A percentile compares a stretch with the other conserved stretches of the same genome.
Evolutionary conservation across 1,284 basidiomycete species (phyloP).

Genomic region (Ceratobasidium sp.): DNA sequence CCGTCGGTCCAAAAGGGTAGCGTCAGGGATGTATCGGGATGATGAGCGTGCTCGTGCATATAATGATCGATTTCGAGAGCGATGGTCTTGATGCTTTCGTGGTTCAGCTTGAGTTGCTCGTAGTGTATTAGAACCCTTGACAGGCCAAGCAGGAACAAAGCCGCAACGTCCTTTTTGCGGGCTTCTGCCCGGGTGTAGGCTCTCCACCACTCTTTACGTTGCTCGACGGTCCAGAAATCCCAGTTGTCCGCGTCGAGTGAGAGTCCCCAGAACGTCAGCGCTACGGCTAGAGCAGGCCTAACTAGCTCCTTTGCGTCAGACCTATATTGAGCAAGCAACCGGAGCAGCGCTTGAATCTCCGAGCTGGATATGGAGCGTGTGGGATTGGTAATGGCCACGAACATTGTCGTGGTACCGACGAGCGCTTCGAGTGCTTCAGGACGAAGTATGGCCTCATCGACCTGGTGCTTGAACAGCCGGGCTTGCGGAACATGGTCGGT

Average conservation of each 20-base stretch:
- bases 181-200: neutral
- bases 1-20: neutral
- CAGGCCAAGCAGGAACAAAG: constrained; percentile 6
- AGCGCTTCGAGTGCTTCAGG: constrained; percentile 10
- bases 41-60: neutral
- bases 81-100: constrained; percentile 25
- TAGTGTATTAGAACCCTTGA: constrained; percentile 17
- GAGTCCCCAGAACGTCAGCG: constrained; percentile 19
- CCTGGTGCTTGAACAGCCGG: too few relatives aligned
- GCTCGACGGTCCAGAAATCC: constrained; percentile 5
- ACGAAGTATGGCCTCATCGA: neutral
- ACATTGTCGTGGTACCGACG: neutral
- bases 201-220: constrained; percentile 7
- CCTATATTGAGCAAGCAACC: neutral
- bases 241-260: constrained; percentile 6
- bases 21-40: neutral
- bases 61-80: constrained; percentile 7
- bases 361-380: neutral
- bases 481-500: neutral
- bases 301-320: neutral
- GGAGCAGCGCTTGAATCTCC: neutral
- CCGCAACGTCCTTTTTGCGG: neutral
- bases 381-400: neutral
- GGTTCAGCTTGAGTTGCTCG: constrained; percentile 5
- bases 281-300: constrained; percentile 1